Conservation (phyloP, 768 basidiomycete genomes). For the Mycena amicta region DNA sequence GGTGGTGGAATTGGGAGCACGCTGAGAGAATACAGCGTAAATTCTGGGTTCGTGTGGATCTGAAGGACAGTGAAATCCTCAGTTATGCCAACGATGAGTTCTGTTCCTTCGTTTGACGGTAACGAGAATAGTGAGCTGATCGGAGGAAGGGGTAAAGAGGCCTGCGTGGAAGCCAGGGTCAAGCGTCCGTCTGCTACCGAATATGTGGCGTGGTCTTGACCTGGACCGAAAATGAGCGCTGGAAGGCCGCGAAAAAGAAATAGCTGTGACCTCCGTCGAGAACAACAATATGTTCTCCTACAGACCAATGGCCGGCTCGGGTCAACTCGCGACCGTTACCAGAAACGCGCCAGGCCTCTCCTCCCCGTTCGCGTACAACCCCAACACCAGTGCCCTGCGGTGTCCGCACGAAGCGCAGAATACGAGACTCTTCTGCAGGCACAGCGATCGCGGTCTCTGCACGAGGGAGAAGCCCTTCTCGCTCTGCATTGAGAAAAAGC, state of each 20-base stretch:
- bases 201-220: constrained; percentile 60
- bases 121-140: constrained; percentile 67
- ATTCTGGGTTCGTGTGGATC: constrained; percentile 47
- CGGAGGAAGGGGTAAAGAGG: constrained; percentile 46
- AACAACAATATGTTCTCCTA: constrained; percentile 70
- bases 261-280: constrained; percentile 58
- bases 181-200: constrained; percentile 46
- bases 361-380: constrained; percentile 59
- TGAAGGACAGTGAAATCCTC: constrained; percentile 60
- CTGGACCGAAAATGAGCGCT: constrained; percentile 25
- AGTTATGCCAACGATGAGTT: constrained; percentile 70
- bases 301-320: constrained; percentile 53
- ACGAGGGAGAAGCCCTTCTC: constrained; percentile 50
- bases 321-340: constrained; percentile 50
- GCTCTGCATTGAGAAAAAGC: constrained; percentile 63
- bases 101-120: constrained; percentile 52
- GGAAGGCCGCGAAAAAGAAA: not conserved
- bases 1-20: constrained; percentile 56
- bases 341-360: constrained; percentile 65
- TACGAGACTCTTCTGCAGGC: constrained; percentile 51
- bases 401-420: constrained; percentile 71
- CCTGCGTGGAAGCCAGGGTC: constrained; percentile 53
- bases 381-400: constrained; percentile 79
- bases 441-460: constrained; percentile 43
- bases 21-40: constrained; percentile 51